Evolutionary conservation across 495 filamentous ascomycete genomes (phyloP).

Genomic region (Barbatosphaeria neglecta): DNA sequence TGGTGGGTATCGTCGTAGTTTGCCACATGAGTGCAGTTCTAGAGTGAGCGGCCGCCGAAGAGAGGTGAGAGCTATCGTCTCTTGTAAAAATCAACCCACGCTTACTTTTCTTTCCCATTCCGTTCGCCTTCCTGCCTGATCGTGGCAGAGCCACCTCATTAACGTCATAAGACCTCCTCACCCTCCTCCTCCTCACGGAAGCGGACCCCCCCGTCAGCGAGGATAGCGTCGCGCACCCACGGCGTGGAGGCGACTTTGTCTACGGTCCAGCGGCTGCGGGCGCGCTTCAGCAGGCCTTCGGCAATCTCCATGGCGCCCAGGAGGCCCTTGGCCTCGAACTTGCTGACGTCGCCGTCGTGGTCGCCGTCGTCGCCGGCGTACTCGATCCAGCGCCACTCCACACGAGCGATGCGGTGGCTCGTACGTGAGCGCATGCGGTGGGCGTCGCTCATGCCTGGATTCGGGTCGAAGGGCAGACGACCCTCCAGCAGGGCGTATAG

Average conservation of each 20-base stretch:
- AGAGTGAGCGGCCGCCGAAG: too few relatives aligned
- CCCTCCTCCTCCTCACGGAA: conserved; percentile 54
- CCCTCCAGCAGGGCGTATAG: conserved; percentile 91
- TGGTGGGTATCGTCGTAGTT: too few relatives aligned
- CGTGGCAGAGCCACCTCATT: too few relatives aligned
- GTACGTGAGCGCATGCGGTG: conserved; percentile 63
- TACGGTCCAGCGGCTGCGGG: conserved; percentile 59
- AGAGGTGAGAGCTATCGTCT: too few relatives aligned
- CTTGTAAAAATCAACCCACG: too few relatives aligned
- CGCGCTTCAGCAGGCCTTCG: conserved; percentile 71
- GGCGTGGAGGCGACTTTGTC: conserved; percentile 55
- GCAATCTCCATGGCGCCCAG: conserved; percentile 68
- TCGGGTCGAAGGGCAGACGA: conserved; percentile 81
- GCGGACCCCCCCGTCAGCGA: conserved; percentile 57
- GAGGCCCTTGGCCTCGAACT: conserved; percentile 48
- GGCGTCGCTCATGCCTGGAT: conserved; percentile 58
- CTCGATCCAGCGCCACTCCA: conserved; percentile 88
- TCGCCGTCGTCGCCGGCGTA: conserved; percentile 68
- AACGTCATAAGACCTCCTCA: conserved; percentile 30
- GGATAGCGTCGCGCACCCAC: conserved; percentile 68
- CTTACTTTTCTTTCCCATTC: too few relatives aligned
- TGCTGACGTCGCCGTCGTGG: conserved; percentile 18
- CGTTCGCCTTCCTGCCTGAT: too few relatives aligned
- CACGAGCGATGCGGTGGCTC: conserved; percentile 84
- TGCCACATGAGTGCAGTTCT: too few relatives aligned